These are phyloP conservation scores for Syzygium syzygioides DNA, from an alignment of 441 rosid genomes.

Conservation along the genomic window DNA sequence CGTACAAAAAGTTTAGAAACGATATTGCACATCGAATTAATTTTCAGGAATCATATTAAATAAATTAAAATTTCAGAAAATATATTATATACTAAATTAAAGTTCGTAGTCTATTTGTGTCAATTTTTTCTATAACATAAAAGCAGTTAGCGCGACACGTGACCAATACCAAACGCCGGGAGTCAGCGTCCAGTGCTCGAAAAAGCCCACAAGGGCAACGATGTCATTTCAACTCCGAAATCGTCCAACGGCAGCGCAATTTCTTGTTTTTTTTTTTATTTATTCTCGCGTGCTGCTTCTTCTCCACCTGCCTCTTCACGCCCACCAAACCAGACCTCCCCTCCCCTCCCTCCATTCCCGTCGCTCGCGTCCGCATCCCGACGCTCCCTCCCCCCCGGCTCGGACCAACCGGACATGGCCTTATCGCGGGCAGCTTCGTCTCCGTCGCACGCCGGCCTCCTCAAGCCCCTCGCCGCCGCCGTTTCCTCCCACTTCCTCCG, in stretches of 20 bases:
- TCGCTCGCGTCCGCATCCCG: neutral
- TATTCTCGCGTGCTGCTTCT: neutral
- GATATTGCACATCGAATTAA: no score
- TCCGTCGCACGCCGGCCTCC: constrained; percentile 33
- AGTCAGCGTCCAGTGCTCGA: neutral
- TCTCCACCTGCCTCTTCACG: neutral
- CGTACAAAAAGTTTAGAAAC: no score
- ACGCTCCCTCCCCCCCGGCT: neutral
- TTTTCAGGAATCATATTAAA: no score
- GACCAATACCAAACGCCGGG: neutral
- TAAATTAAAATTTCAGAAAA: no score
- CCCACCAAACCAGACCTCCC: neutral
- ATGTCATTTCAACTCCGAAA: neutral
- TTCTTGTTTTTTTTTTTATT: neutral
- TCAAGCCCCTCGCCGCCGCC: constrained; percentile 33
- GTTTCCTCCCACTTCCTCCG: constrained; percentile 13
- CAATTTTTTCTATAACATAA: no score
- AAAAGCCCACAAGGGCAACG: neutral
- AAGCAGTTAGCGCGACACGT: neutral
- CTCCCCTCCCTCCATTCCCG: neutral
- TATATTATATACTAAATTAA: no score
- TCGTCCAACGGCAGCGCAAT: neutral
- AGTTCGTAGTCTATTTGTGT: no score
- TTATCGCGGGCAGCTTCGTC: constrained; percentile 34
- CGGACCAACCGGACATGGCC: constrained; percentile 41